These are phyloP conservation scores for Cichorium intybus DNA, from an alignment of 140 eudicot genomes.

Conservation along the genomic window DNA sequence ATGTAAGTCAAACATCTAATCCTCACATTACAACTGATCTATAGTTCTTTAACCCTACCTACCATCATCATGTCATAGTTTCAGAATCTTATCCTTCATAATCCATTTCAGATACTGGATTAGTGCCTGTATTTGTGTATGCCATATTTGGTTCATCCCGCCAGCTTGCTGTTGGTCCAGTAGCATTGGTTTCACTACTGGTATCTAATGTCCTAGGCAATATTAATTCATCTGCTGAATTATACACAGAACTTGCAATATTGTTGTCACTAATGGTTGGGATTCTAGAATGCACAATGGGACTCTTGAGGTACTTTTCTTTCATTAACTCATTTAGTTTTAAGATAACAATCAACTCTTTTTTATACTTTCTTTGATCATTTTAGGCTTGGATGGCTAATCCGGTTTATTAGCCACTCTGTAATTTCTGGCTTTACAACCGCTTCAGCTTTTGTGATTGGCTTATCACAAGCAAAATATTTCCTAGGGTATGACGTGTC, in stretches of 20 bases:
- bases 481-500: slow-evolving; percentile 70
- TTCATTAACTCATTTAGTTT: neutral
- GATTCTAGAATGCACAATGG: slow-evolving; percentile 74
- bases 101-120: slow-evolving; percentile 69
- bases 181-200: slow-evolving; percentile 81
- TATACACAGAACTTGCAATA: slow-evolving; percentile 88
- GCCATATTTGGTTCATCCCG: slow-evolving; percentile 90
- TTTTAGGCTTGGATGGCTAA: slow-evolving; percentile 88
- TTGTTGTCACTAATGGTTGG: slow-evolving; percentile 82
- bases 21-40: neutral
- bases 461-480: slow-evolving; percentile 88
- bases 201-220: slow-evolving; percentile 76
- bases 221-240: slow-evolving; percentile 58
- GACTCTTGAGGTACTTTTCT: slow-evolving; percentile 56
- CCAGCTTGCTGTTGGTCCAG: slow-evolving; percentile 96
- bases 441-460: slow-evolving; percentile 90
- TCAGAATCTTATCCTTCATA: neutral
- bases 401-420: slow-evolving; percentile 91
- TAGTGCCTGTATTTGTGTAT: slow-evolving; percentile 79
- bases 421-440: slow-evolving; percentile 97
- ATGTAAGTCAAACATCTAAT: slow-evolving; percentile 54
- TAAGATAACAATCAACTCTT: neutral
- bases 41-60: neutral
- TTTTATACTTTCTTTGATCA: neutral
- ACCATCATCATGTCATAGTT: neutral